Base-by-base conservation (phyloP, 495 filamentous ascomycete genomes). In the Usnea hakonensis region DNA sequence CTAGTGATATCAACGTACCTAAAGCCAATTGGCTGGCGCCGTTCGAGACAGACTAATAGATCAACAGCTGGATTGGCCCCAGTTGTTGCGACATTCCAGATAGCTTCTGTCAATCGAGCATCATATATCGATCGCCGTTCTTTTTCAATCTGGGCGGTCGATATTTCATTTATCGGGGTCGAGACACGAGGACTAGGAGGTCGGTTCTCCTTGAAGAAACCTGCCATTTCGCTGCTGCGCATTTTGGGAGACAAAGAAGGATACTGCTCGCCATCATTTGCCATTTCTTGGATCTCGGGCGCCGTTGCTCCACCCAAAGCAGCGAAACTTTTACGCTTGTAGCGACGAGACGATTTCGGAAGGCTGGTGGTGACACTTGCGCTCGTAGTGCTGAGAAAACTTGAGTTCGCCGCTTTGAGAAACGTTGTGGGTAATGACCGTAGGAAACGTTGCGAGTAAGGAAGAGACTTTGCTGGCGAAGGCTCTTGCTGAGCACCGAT, bases 1-100 rank as follows among this genome's bases (percentile, higher is more conserved):
- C 91, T 83, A 1, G 85, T 94, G 65, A 97, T 96, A 70, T 99
- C 94, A 21, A 95, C 91, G 68, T 99, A 99, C 35, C 92, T 85
- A 74, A 99, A 99, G 0, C 94, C 94, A 67, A 99, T 96, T 0
- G 89, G 85, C 66, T 95, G 89, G 13, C 88, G 83, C 23, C 95
- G 86, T 73, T 99, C 94, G 17, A 99, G 76, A 70, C 94, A 99
- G 14, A 96, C 89, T 3, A 99, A 77, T 13, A 99, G 74, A 73
- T 99, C 94, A 16, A 95, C 87, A 2, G 93, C 91, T 1, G 94
- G 95, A 71, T 99, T 97, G 21, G 93, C 91, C 58, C 91, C 87
- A 2, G 86, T 86, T 0, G 92, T 97, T 11, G 95, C 90, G n/a
- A 92, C 81, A 55, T 92, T 88, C 94, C 94, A 99, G 63, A 96